Percentiles rank a stretch among this genome's conserved stretches.
Conservation (phyloP, 1,284 basidiomycete genomes). For the Boletus sp. region DNA sequence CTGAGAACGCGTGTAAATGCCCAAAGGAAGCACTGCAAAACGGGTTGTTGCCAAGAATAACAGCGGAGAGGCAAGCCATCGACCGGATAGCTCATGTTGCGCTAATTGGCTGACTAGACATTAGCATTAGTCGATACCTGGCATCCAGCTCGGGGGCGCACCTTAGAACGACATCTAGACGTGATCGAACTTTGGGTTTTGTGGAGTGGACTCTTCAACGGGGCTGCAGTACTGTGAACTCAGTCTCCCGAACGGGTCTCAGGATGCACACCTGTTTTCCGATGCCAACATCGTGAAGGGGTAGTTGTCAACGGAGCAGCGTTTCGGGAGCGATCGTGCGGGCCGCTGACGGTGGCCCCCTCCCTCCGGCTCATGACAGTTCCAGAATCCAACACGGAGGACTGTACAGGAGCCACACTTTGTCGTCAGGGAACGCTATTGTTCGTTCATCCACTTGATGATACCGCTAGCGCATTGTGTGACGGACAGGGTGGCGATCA, state of each 20-base stretch:
- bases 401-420: neutral
- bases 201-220: constrained; percentile 14
- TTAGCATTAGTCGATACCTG: constrained; percentile 8
- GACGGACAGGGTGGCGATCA: constrained; percentile 8
- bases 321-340: constrained; percentile 13
- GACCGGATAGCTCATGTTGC: too few species aligned
- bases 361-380: neutral
- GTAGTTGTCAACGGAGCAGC: constrained; percentile 23
- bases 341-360: neutral
- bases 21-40: too few species aligned
- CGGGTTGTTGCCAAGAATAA: too few species aligned
- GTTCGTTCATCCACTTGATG: constrained; percentile 19
- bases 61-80: too few species aligned
- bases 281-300: constrained; percentile 13
- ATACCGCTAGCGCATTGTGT: constrained; percentile 15
- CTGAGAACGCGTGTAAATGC: too few species aligned
- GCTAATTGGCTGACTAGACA: too few species aligned
- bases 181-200: constrained; percentile 11
- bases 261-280: constrained; percentile 16
- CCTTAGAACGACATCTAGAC: constrained; percentile 16
- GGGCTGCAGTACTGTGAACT: constrained; percentile 15
- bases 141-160: constrained; percentile 10
- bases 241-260: constrained; percentile 4
- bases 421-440: neutral
- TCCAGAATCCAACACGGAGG: too few species aligned